Base-by-base conservation (phyloP, 2,329 filamentous ascomycete species). In the Nothopassalora personata region DNA sequence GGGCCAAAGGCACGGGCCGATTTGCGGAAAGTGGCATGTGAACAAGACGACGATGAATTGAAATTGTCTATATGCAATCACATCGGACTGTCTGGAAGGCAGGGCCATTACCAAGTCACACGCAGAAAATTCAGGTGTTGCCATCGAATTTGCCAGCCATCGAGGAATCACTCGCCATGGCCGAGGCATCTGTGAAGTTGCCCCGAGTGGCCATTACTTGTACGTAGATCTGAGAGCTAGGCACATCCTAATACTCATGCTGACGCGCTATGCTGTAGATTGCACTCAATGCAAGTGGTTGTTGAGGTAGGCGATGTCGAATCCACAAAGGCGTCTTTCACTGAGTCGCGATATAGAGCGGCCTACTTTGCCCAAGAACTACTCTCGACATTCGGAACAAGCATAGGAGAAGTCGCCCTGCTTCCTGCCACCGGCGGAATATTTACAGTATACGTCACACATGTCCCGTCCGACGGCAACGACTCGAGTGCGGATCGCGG, bases 331-430 rank as follows among this genome's bases (percentile, higher is more conserved):
- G 39, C 18, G 39, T 43, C 39, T n/a, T n/a, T 13, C 18, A 43
- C 39, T 43, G 39, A 43, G 39, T 43, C 39, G 5, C 39, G n/a
- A 43, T 43, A 7, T 7, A 58, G 72, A 45, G 71, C 71, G 7
- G 70, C 67, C 15, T 73, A 96, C 90, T 97, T 89, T 74, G 93
- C 88, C 52, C 94, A 97, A 80, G 94, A 97, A 75, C 86, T 99
- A 48, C 85, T 99, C 39, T 96, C 91, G 1, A 99, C 93, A 0
- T 99, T 99, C 77, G 84, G 85, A 56, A 90, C 86, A 1, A 81
- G 85, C 48, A 83, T 97, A 1, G 92, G 91, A 61, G 93, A 97
- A 74, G 87, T 97, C 9, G 86, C 93, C 15, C 82, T 99, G 7
- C 85, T 95, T 64, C 94, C 94, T 0, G 81, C 86, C 13, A 95